Conservation (phyloP, 805 yeast species). For the Metschnikowia similis region DNA sequence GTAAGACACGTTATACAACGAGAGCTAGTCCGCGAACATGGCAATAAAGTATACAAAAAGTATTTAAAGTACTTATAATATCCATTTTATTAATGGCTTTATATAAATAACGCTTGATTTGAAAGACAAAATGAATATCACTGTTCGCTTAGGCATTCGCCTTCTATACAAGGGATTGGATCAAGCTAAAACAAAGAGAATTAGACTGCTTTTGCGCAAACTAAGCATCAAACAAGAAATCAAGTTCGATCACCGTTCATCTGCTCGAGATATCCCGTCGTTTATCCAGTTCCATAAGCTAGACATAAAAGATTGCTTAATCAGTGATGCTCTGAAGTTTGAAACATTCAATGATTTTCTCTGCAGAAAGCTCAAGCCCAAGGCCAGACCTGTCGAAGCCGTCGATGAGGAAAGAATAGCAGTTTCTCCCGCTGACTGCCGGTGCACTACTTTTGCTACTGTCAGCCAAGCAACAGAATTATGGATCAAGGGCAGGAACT, state of each 20-base stretch:
- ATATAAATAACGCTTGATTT: no score
- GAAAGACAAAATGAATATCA: constrained; percentile 89
- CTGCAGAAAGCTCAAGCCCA: constrained; percentile 69
- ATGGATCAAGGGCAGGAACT: constrained; percentile 87
- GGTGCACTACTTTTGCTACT: constrained; percentile 66
- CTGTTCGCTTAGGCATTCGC: constrained; percentile 83
- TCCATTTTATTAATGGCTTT: no score
- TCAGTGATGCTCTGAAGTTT: constrained; percentile 45
- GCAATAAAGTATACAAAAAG: no score
- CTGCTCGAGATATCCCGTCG: constrained; percentile 63
- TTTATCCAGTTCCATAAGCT: constrained; percentile 82
- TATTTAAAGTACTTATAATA: no score
- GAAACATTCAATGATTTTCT: constrained; percentile 85
- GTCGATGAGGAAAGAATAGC: constrained; percentile 45
- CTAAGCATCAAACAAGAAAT: constrained; percentile 77
- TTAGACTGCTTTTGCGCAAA: constrained; percentile 57
- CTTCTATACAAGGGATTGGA: constrained; percentile 73
- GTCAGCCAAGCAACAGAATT: constrained; percentile 60
- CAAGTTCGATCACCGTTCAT: constrained; percentile 71
- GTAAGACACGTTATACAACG: no score
- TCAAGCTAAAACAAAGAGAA: constrained; percentile 53
- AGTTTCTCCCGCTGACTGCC: constrained; percentile 82
- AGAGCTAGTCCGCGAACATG: no score
- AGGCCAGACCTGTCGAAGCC: constrained; percentile 68
- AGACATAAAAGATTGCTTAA: constrained; percentile 64